Conservation (phyloP, 192 early-diverging fungal genomes). For the Linnemannia elongata region DNA sequence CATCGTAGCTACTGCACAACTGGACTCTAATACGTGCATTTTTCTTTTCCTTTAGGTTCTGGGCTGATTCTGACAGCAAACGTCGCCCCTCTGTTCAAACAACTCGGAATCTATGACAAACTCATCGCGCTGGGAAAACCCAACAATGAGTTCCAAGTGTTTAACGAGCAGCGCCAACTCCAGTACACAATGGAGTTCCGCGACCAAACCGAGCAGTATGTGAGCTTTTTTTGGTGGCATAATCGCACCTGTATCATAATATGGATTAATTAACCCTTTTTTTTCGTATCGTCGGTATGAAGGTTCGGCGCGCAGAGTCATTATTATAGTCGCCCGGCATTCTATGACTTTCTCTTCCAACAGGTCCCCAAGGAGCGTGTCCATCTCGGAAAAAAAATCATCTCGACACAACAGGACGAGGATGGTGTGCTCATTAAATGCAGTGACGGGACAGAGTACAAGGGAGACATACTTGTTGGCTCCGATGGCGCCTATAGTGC, state of each 20-base stretch:
- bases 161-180: background rate
- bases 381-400: conserved; percentile 17
- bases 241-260: no score
- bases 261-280: background rate
- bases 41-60: background rate
- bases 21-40: background rate
- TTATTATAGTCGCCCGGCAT: conserved; percentile 9
- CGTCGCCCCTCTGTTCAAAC: conserved; percentile 15
- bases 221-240: no score
- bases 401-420: conserved; percentile 6
- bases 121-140: no score
- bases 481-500: conserved; percentile 36
- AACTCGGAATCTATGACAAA: conserved; percentile 18
- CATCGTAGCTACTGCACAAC: no score
- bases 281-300: background rate
- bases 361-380: conserved; percentile 20
- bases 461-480: conserved; percentile 35
- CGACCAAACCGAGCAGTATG: no score
- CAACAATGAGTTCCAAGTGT: background rate
- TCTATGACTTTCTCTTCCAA: conserved; percentile 11
- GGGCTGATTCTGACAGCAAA: conserved; percentile 4
- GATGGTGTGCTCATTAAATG: conserved; percentile 28
- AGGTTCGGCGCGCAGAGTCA: conserved; percentile 25
- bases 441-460: conserved; percentile 18
- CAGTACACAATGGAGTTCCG: no score